A percentile compares a stretch with the other conserved stretches of the same genome.
Conservation (phyloP, 2,329 filamentous ascomycete genomes). For the Cadophora gregata region DNA sequence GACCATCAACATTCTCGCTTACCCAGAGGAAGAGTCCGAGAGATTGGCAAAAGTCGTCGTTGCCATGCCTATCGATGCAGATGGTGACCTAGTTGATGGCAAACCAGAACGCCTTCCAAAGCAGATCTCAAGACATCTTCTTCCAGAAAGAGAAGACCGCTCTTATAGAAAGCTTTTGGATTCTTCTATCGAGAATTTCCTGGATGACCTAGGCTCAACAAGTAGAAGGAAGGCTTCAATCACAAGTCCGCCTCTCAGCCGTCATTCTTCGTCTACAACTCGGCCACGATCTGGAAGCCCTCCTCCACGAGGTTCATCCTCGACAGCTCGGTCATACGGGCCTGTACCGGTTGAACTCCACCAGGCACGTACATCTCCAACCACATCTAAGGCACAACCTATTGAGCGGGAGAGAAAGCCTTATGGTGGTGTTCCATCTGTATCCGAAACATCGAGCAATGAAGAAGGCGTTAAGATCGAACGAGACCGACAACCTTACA, state of each 20-base stretch:
- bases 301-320: neutral
- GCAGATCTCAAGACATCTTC: slow-evolving; percentile 74
- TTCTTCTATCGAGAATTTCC: slow-evolving; percentile 59
- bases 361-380: slow-evolving; percentile 35
- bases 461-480: slow-evolving; percentile 62
- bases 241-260: slow-evolving; percentile 36
- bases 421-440: slow-evolving; percentile 45
- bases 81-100: slow-evolving; percentile 63
- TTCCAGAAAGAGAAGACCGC: slow-evolving; percentile 58
- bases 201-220: slow-evolving; percentile 52
- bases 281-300: slow-evolving; percentile 10
- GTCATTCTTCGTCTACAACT: slow-evolving; percentile 33
- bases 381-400: slow-evolving; percentile 38
- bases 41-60: slow-evolving; percentile 72
- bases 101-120: slow-evolving; percentile 78
- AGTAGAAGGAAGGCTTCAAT: slow-evolving; percentile 46
- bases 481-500: slow-evolving; percentile 69
- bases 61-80: slow-evolving; percentile 69
- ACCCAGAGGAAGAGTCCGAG: slow-evolving; percentile 76
- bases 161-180: slow-evolving; percentile 57
- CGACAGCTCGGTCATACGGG: slow-evolving; percentile 30
- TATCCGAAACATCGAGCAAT: slow-evolving; percentile 47
- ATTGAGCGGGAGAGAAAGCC: slow-evolving; percentile 47
- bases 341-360: slow-evolving; percentile 36
- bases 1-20: slow-evolving; percentile 73